Base-by-base conservation (phyloP, 305 asterid species). In the Petunia hybrid region DNA sequence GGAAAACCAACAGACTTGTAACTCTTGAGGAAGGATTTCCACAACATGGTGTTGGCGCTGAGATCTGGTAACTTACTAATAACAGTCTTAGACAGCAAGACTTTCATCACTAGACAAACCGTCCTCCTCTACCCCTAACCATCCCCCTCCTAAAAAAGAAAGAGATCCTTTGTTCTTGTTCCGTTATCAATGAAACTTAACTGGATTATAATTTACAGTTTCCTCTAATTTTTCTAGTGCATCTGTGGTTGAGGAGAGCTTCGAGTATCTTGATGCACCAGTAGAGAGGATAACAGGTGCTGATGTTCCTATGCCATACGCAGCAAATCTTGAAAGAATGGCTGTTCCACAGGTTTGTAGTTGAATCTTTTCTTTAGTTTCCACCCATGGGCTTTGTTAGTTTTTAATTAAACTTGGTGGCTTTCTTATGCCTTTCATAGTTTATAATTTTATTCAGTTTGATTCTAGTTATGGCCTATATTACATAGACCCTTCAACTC, bases 21-120 rank as follows among this genome's bases (percentile, higher is more conserved):
- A 92, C 97, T 42, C 89, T 94, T 59, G 98, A 94, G 86, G 98
- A 94, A 90, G 98, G 95, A 53, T 90, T 94, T 84, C 94, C 97
- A 48, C 98, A 94, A 84, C 96, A 92, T 81, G 98, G 98, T n/a
- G 91, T 92, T 79, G 97, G 97, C 31, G 98, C 99, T 71, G 99
- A 95, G 91, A 95, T 94, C 87, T 92, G 97, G 97, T 95, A 39
- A 79, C 63, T 60, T 63, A 84, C 86, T 84, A 85, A 60, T 60
- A 10, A 65, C 40, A 61, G 57, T 67, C 51, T 48, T 53, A 38
- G 16, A 51, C 7, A 61, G 13, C 14, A 39, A 40, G 5, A 1
- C 35, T 39, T 40, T 66, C 73, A 13, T 12, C 41, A 43, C 31
- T 39, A 66, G 35, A 22, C 48, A 65, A 64, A 38, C 31, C 31